Base-by-base conservation (phyloP, 2,329 filamentous ascomycete genomes). In the Monilinia aucupariae region DNA sequence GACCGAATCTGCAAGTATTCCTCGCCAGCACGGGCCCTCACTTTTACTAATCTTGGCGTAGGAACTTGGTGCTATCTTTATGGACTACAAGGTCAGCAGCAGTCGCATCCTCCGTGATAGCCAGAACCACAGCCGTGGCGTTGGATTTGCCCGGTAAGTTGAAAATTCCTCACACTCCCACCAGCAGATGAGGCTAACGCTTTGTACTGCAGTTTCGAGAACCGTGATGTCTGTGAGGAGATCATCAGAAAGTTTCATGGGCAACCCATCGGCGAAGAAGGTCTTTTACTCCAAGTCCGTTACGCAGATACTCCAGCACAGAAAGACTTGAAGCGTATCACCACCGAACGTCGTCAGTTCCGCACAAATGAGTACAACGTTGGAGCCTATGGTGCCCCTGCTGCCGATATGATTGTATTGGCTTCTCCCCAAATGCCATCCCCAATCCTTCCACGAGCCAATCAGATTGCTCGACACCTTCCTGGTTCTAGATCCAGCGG, bases 291-390 rank as follows among this genome's bases (percentile, higher is more conserved):
- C 77, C 92, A 97, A 77, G 92, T 99, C 70, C 92, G 94, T 68
- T 99, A 96, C 75, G 93, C 96, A 67, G 94, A 99, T 74, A 99
- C 94, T 45, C 91, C 94, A 62, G 90, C 93, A 66, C 94, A 99
- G 77, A 99, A 99, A 67, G 86, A 94, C 74, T 82, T 99, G 70
- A 99, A 99, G 82, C 89, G 94, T 68, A 89, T 97, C 74, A 97
- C 93, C 49, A 92, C 94, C 39, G 92, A 96, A 75, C 91, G 92
- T 64, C 92, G 94, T 65, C 91, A 96, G 73, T 97, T 96, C 78
- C 91, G 94, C 64, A 94, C 93, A 64, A 94, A 94, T 64, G 94
- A 97, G 79, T 97, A 97, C 78, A 92, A 92, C 71, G 86, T 87
- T 65, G 84, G 85, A 64, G 85, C 85, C 50, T 88, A 88, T 69